phyloP scores from a whole-genome alignment of 2,329 filamentous ascomycete genomes.

The Calonectria honghensis region DNA sequence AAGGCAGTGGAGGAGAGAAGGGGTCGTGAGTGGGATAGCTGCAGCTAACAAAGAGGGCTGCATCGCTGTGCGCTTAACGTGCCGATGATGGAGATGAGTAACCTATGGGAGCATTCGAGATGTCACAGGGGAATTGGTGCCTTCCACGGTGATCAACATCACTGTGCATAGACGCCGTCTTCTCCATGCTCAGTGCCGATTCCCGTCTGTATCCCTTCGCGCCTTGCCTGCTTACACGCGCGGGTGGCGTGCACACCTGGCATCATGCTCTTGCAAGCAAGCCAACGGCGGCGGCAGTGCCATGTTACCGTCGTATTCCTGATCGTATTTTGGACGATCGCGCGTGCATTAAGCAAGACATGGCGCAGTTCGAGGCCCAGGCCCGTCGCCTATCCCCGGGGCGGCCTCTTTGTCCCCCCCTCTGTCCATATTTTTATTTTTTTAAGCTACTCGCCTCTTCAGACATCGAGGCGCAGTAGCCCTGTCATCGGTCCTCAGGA shows the following conservation, averaged over 20 bases:
- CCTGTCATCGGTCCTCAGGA: background rate
- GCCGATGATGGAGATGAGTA: background rate
- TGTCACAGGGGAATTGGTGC: background rate
- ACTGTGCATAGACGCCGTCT: slow-evolving; percentile 9
- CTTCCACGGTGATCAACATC: background rate
- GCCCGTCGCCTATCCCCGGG: background rate
- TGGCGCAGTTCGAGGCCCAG: background rate
- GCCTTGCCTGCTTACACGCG: slow-evolving; percentile 34
- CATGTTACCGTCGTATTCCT: slow-evolving; percentile 2
- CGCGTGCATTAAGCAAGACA: background rate
- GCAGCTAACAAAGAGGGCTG: background rate
- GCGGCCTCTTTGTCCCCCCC: background rate
- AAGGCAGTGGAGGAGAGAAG: slow-evolving; percentile 1
- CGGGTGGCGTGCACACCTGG: slow-evolving; percentile 19
- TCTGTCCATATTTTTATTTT: background rate
- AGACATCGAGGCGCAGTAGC: slow-evolving; percentile 15
- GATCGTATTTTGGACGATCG: slow-evolving; percentile 5
- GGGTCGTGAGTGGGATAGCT: background rate
- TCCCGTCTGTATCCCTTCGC: background rate
- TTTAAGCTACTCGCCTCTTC: slow-evolving; percentile 2
- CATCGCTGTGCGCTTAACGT: slow-evolving; percentile 11
- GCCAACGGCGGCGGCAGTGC: slow-evolving; percentile 3
- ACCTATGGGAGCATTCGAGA: slow-evolving; percentile 12
- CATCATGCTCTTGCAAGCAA: slow-evolving; percentile 1
- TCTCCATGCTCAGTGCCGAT: background rate